These are phyloP conservation scores for Macrolepiota fuliginosa DNA, from an alignment of 768 basidiomycete genomes.

Conservation along the genomic window DNA sequence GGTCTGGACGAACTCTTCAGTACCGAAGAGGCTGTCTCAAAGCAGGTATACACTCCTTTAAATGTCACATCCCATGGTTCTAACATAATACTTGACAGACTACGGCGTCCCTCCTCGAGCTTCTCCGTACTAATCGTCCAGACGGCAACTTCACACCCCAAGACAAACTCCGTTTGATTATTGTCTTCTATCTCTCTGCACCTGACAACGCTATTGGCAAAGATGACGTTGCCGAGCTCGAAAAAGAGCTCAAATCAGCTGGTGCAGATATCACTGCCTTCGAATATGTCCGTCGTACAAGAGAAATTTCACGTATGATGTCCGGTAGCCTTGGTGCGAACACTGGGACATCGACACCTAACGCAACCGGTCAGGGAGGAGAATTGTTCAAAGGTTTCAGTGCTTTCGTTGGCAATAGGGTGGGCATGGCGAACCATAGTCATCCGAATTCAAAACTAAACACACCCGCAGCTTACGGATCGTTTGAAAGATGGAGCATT, in stretches of 20 bases:
- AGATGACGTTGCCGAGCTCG: constrained; percentile 86
- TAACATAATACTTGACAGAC: constrained; percentile 40
- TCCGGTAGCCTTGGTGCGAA: constrained; percentile 40
- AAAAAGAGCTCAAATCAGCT: constrained; percentile 78
- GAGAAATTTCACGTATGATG: constrained; percentile 93
- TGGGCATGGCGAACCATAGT: constrained; percentile 30
- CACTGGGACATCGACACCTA: constrained; percentile 49
- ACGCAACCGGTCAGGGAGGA: constrained; percentile 63
- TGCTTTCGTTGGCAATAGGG: constrained; percentile 77
- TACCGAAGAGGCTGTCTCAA: constrained; percentile 85
- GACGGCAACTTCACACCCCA: constrained; percentile 64
- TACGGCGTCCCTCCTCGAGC: constrained; percentile 78
- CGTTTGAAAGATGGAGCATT: constrained; percentile 93
- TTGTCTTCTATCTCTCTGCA: constrained; percentile 93
- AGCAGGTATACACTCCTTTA: constrained; percentile 54
- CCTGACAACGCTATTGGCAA: constrained; percentile 79
- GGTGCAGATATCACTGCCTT: constrained; percentile 83
- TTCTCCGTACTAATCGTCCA: constrained; percentile 70
- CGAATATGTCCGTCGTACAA: constrained; percentile 87
- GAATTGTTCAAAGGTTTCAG: constrained; percentile 95
- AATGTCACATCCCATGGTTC: background rate
- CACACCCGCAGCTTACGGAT: constrained; percentile 71
- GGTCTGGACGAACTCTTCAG: constrained; percentile 98
- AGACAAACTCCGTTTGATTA: constrained; percentile 91
- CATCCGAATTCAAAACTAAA: background rate